Evolutionary conservation across 2,329 filamentous ascomycete species (phyloP).

Genomic region (Bretziella fagacearum): DNA sequence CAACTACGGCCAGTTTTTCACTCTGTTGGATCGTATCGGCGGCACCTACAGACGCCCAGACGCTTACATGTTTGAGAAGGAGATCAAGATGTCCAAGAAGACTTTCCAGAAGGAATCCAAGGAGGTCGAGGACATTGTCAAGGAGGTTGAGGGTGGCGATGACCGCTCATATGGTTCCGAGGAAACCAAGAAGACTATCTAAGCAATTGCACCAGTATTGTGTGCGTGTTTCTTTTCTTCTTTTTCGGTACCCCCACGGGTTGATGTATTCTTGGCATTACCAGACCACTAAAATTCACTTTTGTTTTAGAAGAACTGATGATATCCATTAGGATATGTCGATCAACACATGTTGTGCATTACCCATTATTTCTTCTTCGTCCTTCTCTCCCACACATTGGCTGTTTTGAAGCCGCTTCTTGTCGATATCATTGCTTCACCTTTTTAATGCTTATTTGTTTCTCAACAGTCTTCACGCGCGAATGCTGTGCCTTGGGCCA

Average conservation of each 20-base stretch:
- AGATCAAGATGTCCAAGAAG: constrained; percentile 66
- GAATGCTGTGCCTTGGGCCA: background rate
- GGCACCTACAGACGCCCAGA: constrained; percentile 79
- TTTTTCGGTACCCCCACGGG: too few species aligned
- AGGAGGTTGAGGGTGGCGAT: constrained; percentile 48
- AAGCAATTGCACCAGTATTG: constrained; percentile 18
- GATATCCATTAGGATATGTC: background rate
- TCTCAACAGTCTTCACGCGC: background rate
- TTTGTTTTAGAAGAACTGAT: background rate
- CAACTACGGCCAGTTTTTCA: constrained; percentile 93
- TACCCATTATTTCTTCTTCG: constrained; percentile 1
- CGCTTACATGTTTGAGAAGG: constrained; percentile 65
- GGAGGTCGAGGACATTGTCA: constrained; percentile 60
- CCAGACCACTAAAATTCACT: too few species aligned
- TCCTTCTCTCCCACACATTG: background rate
- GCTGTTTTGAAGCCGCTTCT: background rate
- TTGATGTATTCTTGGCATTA: too few species aligned
- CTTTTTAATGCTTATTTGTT: constrained; percentile 6
- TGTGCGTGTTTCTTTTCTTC: background rate
- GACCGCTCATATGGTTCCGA: constrained; percentile 30
- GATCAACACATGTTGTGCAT: background rate
- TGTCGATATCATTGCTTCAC: constrained; percentile 2
- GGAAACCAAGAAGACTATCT: constrained; percentile 30
- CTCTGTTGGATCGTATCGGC: constrained; percentile 74
- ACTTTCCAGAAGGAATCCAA: constrained; percentile 65